Base-by-base conservation (phyloP, 495 filamentous ascomycete species). In the Daldinia vernicosa region DNA sequence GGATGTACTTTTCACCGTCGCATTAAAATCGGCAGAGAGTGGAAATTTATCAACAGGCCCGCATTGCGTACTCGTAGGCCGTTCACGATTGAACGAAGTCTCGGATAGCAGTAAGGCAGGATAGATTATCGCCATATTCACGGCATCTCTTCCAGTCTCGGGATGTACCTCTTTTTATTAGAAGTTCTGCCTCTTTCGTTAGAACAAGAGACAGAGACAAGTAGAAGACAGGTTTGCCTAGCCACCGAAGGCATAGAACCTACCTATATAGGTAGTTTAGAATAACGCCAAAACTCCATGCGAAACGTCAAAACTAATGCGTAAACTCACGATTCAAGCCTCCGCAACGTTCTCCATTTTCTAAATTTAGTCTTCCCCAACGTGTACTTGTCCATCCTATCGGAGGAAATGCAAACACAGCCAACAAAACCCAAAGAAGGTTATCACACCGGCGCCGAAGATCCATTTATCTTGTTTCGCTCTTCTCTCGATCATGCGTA, bases 401-500 rank as follows among this genome's bases (percentile, higher is more conserved):
- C 93, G 80, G 76, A 98, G 77, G 77, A 87, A 98, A 80, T 92
- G 89, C 78, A 99, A 72, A 52, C 95, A 92, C 66, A 92, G 78
- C 89, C 93, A 98, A 75, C 94, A 97, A 79, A 99, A 98, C 45
- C 85, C 78, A 66, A 98, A 91, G 80, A 99, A 99, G n/a, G 94
- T 77, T 35, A 96, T 78, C 22, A 96, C 93, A 0, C 95, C 93
- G 14, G 78, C 90, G 88, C 91, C 92, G 79, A 99, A 99, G 28
- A 99, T 96, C 95, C 94, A 98, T 81, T 97, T 98, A 74, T 99
- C 95, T 84, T 98, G 89, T 79, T 87, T 91, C 58, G 95, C 94
- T 67, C 95, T 86, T 74, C 95, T 83, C 79, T 98, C 94, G 55
- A 99, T 85, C 92, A 94, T 97, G 14, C 96, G 87, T 63, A 99